Evolutionary conservation across 805 yeast species (phyloP).

Genomic region (Priceomyces melissophilus): DNA sequence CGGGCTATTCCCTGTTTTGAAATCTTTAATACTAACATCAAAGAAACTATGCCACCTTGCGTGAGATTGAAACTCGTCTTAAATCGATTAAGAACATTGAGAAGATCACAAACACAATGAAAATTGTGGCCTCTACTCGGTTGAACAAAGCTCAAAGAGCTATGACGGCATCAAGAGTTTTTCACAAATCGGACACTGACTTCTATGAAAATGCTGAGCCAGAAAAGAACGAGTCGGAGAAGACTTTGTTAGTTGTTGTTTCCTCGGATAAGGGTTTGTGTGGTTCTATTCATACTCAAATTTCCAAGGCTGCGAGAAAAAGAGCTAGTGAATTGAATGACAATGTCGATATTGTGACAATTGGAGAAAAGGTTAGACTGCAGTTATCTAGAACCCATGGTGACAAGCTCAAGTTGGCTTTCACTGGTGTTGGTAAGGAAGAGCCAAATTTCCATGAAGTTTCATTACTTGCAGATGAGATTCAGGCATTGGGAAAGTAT

Average conservation of each 20-base stretch:
- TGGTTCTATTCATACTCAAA: conserved; percentile 96
- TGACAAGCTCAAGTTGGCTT: conserved; percentile 64
- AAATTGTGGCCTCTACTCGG: conserved; percentile 97
- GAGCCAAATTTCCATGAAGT: conserved; percentile 93
- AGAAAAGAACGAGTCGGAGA: conserved; percentile 50
- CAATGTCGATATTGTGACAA: conserved; percentile 70
- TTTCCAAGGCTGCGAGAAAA: conserved; percentile 81
- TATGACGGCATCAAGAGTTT: conserved; percentile 81
- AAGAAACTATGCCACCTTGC: conserved; percentile 95
- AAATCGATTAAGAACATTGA: conserved; percentile 98
- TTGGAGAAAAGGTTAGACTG: conserved; percentile 92
- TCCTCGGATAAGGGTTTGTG: conserved; percentile 98
- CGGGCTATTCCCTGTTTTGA: neutral
- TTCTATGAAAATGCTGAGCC: conserved; percentile 84
- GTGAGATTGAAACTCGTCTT: conserved; percentile 97
- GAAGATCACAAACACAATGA: conserved; percentile 99
- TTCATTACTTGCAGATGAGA: conserved; percentile 82
- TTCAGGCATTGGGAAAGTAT: conserved; percentile 65
- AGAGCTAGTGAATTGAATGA: conserved; percentile 60
- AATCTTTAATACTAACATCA: conserved; percentile 20
- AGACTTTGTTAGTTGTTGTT: conserved; percentile 78
- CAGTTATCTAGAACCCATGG: conserved; percentile 84
- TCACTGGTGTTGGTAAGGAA: conserved; percentile 93
- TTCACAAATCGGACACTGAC: conserved; percentile 74
- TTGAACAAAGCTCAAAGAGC: conserved; percentile 94